Evolutionary conservation across 441 rosid genomes (phyloP), one percentile per base, ranked within the genome.

Genomic region (Kokia cookei): DNA sequence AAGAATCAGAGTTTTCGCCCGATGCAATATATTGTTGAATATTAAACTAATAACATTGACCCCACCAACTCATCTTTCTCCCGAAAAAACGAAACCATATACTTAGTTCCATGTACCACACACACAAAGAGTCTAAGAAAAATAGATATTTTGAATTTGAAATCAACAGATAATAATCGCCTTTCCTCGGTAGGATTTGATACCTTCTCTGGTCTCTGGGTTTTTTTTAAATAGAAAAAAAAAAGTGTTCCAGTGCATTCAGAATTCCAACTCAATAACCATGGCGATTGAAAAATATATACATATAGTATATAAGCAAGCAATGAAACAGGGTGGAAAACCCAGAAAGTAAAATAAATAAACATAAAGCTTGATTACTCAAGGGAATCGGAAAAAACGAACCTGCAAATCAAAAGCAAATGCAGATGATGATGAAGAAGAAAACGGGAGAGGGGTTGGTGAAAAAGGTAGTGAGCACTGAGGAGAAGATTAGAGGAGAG

Each of bases 401-500:
- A 57, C 62, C 62, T 57, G 7, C 15, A 57, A 57, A 57, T 19
- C 26, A 32, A 6, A 51, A 35, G 53, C 50, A 29, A 51, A 10
- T 14, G 14, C 2, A 13, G 2, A 12, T 10, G 3, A 24, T 5
- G 14, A 7, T 0, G 17, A 57, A 24, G 61, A 10, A 26, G 13
- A 5, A 8, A 24, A 12, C 10, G 35, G 37, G 13, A 1, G 58
- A 9, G 54, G 72, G 7, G 58, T 77, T 77, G 80, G 75, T 77
- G 75, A 15, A 57, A 32, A 45, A 51, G 11, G 60, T 40, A 61
- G 40, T 71, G 66, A 54, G 59, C 22, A 8, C n/a, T 32, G 37
- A 32, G 37, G 37, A 32, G 37, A 32, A 32, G 6, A 32, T 32
- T 32, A 1, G 37, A 32, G 32, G 65, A 66, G 71, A 47, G 13